A percentile compares a stretch with the other conserved stretches of the same genome.
These are phyloP conservation scores for Tulasnella sp. DNA, from an alignment of 768 basidiomycete species.

Conservation along the genomic window DNA sequence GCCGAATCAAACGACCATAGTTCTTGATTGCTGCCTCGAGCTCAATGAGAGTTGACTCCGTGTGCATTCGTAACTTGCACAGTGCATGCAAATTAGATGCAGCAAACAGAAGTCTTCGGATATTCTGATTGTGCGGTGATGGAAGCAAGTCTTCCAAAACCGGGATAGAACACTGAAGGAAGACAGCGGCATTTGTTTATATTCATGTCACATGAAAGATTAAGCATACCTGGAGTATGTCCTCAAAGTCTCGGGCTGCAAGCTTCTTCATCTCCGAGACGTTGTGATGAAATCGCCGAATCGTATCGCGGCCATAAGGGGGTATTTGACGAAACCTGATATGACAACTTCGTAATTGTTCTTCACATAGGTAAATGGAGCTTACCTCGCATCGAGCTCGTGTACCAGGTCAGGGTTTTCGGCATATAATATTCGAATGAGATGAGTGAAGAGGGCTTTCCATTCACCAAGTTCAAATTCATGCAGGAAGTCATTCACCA, in stretches of 20 bases:
- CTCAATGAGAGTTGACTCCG: background rate
- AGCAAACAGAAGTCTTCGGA: slow-evolving; percentile 6
- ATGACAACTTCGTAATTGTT: no score
- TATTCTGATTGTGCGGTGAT: slow-evolving; percentile 1
- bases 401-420: background rate
- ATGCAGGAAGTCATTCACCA: slow-evolving; percentile 30
- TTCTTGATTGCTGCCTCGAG: background rate
- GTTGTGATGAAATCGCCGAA: slow-evolving; percentile 2
- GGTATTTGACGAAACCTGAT: background rate
- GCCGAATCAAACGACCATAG: slow-evolving; percentile 1
- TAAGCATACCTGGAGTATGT: slow-evolving; percentile 21
- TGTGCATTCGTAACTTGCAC: slow-evolving; percentile 12
- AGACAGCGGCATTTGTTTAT: background rate
- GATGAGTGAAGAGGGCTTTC: slow-evolving; percentile 29
- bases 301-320: slow-evolving; percentile 4
- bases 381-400: background rate
- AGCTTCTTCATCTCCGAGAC: slow-evolving; percentile 11
- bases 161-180: slow-evolving; percentile 14
- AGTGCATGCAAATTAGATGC: slow-evolving; percentile 6
- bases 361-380: background rate
- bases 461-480: slow-evolving; percentile 33
- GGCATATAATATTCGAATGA: slow-evolving; percentile 20
- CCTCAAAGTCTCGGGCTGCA: slow-evolving; percentile 22
- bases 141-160: slow-evolving; percentile 13
- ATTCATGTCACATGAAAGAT: no score